Evolutionary conservation across 345 rosid species (phyloP).

Genomic region (Hypericum perforatum): DNA sequence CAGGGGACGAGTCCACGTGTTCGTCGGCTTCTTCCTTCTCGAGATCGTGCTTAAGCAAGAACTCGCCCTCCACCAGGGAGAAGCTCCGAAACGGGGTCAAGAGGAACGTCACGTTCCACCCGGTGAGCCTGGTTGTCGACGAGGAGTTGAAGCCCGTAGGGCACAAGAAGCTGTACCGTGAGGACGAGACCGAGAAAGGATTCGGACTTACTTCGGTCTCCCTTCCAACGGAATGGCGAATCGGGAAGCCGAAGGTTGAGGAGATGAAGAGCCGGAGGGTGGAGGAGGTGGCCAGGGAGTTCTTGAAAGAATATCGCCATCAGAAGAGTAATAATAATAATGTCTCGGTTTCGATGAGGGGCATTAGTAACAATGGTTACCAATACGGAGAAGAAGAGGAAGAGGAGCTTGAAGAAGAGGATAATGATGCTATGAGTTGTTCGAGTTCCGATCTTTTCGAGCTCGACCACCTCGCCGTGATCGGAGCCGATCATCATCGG

Average conservation of each 20-base stretch:
- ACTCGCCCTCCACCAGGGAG: constrained; percentile 46
- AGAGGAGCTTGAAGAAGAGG: constrained; percentile 3
- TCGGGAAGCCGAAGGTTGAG: constrained; percentile 6
- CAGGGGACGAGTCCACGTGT: constrained; percentile 48
- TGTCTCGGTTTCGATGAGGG: neutral
- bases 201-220: too few species aligned
- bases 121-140: constrained; percentile 60
- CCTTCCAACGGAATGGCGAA: too few species aligned
- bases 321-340: constrained; percentile 23
- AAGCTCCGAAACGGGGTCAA: constrained; percentile 48
- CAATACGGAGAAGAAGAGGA: constrained; percentile 7
- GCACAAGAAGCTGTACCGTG: constrained; percentile 27
- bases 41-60: constrained; percentile 67
- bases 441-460: constrained; percentile 57
- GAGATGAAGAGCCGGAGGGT: constrained; percentile 28
- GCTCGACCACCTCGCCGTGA: constrained; percentile 34
- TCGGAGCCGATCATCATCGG: too few species aligned
- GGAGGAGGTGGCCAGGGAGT: constrained; percentile 37
- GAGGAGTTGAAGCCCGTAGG: constrained; percentile 56
- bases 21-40: constrained; percentile 83
- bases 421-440: constrained; percentile 28
- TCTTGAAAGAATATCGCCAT: constrained; percentile 10
- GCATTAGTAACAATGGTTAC: neutral
- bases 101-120: constrained; percentile 57
- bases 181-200: constrained; percentile 7